Evolutionary conservation across 305 asterid genomes (phyloP), one percentile per base, ranked within the genome.

Genomic region (Fraxinus angustifolia): DNA sequence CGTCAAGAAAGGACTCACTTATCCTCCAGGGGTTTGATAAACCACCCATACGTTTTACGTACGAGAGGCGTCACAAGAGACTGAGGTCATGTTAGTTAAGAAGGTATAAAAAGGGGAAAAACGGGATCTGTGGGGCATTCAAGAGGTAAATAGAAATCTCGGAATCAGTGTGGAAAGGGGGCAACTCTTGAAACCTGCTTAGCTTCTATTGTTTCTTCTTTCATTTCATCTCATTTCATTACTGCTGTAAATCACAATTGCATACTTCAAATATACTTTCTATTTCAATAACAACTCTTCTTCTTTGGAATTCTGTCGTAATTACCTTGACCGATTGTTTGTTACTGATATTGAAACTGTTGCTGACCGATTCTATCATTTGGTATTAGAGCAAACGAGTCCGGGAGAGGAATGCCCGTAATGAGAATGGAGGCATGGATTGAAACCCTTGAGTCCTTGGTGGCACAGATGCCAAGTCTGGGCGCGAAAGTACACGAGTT

Each of bases 1-100:
- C 96, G 65, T 93, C 97, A 53, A 86, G 97, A 83, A 84, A 82
- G 31, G 88, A 88, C 26, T 53, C 91, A 35, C 87, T 85, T 0
- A 75, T 91, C 53, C 91, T 93, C 73, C 87, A 87, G 48, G 91
- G 38, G 30, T 28, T 28, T 28, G 30, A 33, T 33, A 34, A 34
- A 1, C 38, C 38, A 38, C 45, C 10, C 10, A 38, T 38, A 38
- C 2, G 6, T 38, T 38, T 38, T 38, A 6, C 11, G 8, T 34
- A 34, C 5, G 38, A 34, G 6, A 34, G 38, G 38, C 38, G 38
- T 34, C 38, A 34, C 38, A 34, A 34, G 38, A 34, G 38, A 10
- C 50, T 40, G 16, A 40, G 53, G 53, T 42, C 53, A 42, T 42
- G n/a, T 4, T 42, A 42, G 53, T 42, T 42, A 42, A 4, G n/a